These are phyloP conservation scores for Salix caprea DNA, from an alignment of 345 rosid species.

Conservation along the genomic window DNA sequence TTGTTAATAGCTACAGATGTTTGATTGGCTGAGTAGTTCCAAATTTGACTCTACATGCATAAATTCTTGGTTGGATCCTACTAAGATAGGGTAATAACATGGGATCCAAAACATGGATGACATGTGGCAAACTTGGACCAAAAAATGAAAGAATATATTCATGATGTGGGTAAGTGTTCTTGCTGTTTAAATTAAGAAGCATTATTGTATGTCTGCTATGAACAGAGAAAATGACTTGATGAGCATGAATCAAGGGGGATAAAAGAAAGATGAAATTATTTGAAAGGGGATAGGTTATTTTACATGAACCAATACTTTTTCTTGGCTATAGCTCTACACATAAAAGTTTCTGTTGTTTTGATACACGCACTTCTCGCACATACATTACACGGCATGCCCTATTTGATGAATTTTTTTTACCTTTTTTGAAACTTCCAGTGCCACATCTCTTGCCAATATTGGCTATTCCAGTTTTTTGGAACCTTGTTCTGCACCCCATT, in stretches of 20 bases:
- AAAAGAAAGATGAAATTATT: background rate
- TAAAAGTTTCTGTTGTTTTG: background rate
- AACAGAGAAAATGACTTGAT: background rate
- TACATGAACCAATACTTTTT: background rate
- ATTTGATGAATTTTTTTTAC: conserved; percentile 8
- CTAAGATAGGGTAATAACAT: background rate
- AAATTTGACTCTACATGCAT: background rate
- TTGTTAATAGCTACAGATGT: background rate
- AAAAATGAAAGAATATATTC: background rate
- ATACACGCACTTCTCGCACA: background rate
- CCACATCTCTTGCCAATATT: background rate
- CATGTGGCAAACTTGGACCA: conserved; percentile 15
- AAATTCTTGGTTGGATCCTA: background rate
- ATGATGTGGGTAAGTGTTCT: background rate
- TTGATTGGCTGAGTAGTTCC: background rate
- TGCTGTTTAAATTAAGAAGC: background rate
- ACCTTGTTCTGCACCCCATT: background rate
- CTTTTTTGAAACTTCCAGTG: background rate
- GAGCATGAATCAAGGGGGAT: too few relatives aligned
- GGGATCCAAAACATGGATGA: conserved; percentile 30
- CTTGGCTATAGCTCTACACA: background rate
- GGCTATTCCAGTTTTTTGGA: background rate
- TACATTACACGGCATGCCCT: background rate
- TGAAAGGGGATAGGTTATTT: background rate
- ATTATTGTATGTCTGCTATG: background rate